Base-by-base conservation (phyloP, 129 eudicot species). In the Artemisia tridentata region DNA sequence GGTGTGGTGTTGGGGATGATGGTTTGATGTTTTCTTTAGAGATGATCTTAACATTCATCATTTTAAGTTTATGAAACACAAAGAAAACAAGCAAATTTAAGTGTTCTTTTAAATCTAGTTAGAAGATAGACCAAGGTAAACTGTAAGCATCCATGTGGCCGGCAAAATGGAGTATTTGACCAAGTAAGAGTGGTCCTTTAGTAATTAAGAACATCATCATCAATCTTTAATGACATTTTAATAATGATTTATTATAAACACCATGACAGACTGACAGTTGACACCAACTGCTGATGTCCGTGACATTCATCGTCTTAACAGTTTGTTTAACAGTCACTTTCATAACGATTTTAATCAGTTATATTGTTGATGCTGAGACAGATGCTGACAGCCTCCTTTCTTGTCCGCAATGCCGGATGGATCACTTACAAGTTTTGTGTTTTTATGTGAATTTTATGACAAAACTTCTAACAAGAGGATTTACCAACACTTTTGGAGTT, bases 1-100 rank as follows among this genome's bases (percentile, higher is more conserved):
- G 81, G 41, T 16, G 65, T 75, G 91, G 89, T 65, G 97, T 90
- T 65, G 91, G 87, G 52, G 80, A 79, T 8, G 87, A 87, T 60
- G 97, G 91, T 67, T 85, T 87, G 34, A 90, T 85, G 75, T 19
- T 41, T 38, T 85, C 91, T 46, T 21, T 64, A 3, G 91, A 90
- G 51, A 87, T 75, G 56, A 85, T 73, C 21, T 83, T 45, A 25
- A 84, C 84, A n/a, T 47, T 80, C 70, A 70, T 69, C 68, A 50
- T 82, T 46, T 77, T 68, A 47, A 60, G 29, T 67, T 55, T 27
- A 9, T 53, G 5, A 10, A 14, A 1, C 38, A 48, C 69, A 62
- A 16, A n/a, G 38, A 14, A 46, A 65, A 21, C 16, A 1, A 64
- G 43, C 23, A 41, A 8, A 50, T 25, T 48, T 52, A 9, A 38